phyloP scores from a whole-genome alignment of 2,329 filamentous ascomycete genomes.

The Colletotrichum navitas region DNA sequence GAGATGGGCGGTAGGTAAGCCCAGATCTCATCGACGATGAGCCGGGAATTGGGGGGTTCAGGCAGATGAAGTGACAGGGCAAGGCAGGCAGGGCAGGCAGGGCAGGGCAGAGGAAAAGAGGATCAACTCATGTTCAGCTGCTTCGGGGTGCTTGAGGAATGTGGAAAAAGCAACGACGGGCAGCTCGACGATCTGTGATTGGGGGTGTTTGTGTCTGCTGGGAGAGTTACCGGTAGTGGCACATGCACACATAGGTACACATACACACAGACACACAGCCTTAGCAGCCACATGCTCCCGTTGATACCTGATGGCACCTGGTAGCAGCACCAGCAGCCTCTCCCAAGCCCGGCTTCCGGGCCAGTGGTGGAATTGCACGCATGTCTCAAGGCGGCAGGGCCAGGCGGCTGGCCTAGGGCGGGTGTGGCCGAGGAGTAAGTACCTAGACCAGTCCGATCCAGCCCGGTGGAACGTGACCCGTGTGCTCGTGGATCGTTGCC shows the following conservation, averaged over 20 bases:
- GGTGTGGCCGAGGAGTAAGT: not conserved
- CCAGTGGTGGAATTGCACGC: conserved; percentile 18
- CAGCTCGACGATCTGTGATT: conserved; percentile 9
- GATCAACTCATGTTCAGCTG: not conserved
- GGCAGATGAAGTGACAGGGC: not conserved
- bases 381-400: conserved; percentile 36
- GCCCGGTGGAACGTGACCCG: conserved; percentile 35
- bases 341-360: no score
- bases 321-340: not conserved
- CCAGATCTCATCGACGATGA: conserved; percentile 8
- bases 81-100: not conserved
- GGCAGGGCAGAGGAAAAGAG: not conserved
- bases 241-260: no score
- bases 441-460: not conserved
- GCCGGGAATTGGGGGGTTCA: conserved; percentile 12
- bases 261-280: no score
- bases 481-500: conserved; percentile 34
- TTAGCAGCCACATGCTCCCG: conserved; percentile 18
- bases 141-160: conserved; percentile 25
- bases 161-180: conserved; percentile 25
- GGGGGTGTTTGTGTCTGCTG: not conserved
- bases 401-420: conserved; percentile 15
- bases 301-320: not conserved
- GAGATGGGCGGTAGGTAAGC: conserved; percentile 5
- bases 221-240: not conserved